A percentile compares a stretch with the other conserved stretches of the same genome.
These are phyloP conservation scores for Fusarium longipes DNA, from an alignment of 2,329 filamentous ascomycete genomes.

Conservation along the genomic window DNA sequence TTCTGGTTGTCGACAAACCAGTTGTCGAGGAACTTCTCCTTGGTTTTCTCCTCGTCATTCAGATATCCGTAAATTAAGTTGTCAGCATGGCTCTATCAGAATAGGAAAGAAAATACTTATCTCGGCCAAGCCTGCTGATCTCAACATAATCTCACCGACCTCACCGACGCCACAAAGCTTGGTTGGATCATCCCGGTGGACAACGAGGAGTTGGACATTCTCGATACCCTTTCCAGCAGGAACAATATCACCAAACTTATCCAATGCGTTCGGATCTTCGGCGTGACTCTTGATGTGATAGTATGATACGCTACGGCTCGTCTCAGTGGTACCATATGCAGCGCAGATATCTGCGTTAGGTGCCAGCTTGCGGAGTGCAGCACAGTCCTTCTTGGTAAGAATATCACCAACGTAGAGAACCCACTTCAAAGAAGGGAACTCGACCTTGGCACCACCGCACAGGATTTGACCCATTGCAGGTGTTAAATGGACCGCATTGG, in stretches of 20 bases:
- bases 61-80: no score
- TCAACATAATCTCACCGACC: constrained; percentile 85
- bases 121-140: no score
- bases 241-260: constrained; percentile 72
- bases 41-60: no score
- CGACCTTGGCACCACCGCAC: constrained; percentile 81
- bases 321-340: constrained; percentile 50
- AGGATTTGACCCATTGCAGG: constrained; percentile 97
- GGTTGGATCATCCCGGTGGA: constrained; percentile 73
- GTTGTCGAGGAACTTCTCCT: constrained; percentile 82
- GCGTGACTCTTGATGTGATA: constrained; percentile 78
- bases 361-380: constrained; percentile 79
- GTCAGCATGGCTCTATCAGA: no score
- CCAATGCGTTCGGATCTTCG: constrained; percentile 65
- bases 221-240: constrained; percentile 88
- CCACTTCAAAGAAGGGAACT: constrained; percentile 70
- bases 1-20: constrained; percentile 88
- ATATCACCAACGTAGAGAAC: constrained; percentile 95
- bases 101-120: no score
- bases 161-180: constrained; percentile 83
- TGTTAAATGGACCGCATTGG: constrained; percentile 88
- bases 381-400: constrained; percentile 86
- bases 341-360: constrained; percentile 64
- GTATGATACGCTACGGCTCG: constrained; percentile 85
- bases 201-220: constrained; percentile 88